Evolutionary conservation across 1,139 yeast genomes (phyloP).

Genomic region (Yamadazyma atlantica): DNA sequence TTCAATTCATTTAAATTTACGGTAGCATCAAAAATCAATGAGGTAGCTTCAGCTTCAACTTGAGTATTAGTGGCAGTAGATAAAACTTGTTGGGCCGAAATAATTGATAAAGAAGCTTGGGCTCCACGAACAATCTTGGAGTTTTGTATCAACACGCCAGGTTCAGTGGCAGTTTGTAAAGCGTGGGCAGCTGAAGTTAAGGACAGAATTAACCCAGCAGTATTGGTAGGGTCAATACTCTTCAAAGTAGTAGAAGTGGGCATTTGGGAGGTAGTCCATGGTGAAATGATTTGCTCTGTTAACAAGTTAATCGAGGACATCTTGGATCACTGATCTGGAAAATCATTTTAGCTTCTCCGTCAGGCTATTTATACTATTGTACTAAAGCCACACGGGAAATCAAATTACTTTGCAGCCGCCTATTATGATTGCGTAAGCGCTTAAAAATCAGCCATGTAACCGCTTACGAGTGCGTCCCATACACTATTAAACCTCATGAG

Average conservation of each 20-base stretch:
- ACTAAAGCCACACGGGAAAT: too few relatives aligned
- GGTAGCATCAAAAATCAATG: conserved; percentile 32
- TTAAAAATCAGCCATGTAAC: too few relatives aligned
- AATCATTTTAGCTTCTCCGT: too few relatives aligned
- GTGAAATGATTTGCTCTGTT: too few relatives aligned
- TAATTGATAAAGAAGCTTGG: conserved; percentile 35
- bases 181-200: conserved; percentile 18
- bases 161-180: conserved; percentile 13
- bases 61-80: conserved; percentile 39
- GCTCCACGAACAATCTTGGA: conserved; percentile 34
- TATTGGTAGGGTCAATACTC: conserved; percentile 22
- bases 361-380: too few relatives aligned
- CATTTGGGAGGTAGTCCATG: too few relatives aligned
- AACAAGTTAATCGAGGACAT: too few relatives aligned
- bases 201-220: conserved; percentile 17
- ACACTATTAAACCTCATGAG: too few relatives aligned
- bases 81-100: conserved; percentile 33
- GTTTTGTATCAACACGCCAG: conserved; percentile 15
- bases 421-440: too few relatives aligned
- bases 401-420: too few relatives aligned
- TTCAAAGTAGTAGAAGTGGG: conserved; percentile 18
- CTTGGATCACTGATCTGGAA: too few relatives aligned
- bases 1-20: conserved; percentile 31
- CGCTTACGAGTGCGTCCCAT: too few relatives aligned
- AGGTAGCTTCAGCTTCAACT: conserved; percentile 30